Evolutionary conservation across 2,329 filamentous ascomycete species (phyloP), one percentile per base, ranked within the genome.

Genomic region (Aspergillus brasiliensis): DNA sequence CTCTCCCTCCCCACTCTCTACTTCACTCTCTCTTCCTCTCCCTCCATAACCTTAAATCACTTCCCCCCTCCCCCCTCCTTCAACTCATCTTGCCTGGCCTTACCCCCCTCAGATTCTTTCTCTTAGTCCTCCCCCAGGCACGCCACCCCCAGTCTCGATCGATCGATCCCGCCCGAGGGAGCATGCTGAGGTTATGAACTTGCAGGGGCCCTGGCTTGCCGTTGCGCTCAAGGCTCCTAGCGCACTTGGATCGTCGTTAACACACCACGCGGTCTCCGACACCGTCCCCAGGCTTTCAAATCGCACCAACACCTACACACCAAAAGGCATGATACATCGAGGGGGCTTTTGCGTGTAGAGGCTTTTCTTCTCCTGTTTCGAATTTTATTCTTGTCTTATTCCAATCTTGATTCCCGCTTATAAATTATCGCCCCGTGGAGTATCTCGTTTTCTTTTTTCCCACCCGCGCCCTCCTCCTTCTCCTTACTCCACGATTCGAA

Each of bases 221-320:
- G 66, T 73, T 76, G 75, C 75, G 75, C 75, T 74, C 72, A 73
- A 69, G 71, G 72, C 75, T 75, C 71, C 73, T 74, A 69, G 72
- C 73, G 69, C 73, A 70, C 67, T 68, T 67, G 67, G 59, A 64
- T 69, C 61, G 56, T 69, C 61, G 56, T 66, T 69, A 63, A 63
- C 54, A 62, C 60, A 68, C 60, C 56, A 65, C 66, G 53, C 62
- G 60, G 54, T 64, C 57, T 66, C 57, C 57, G 52, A 63, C 63
- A 42, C 58, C 62, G 54, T 59, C 56, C 62, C 60, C 64, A 60
- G 59, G 51, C 64, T 65, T 62, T 62, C 65, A 70, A 65, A 59
- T 62, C 58, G 61, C 58, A 56, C 60, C 56, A 54, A 62, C 63
- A 57, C 55, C 59, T 54, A 51, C 55, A 51, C 64, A 55, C 64